Evolutionary conservation across 192 early-diverging fungal species (phyloP).

Genomic region (Radiomyces spectabilis): DNA sequence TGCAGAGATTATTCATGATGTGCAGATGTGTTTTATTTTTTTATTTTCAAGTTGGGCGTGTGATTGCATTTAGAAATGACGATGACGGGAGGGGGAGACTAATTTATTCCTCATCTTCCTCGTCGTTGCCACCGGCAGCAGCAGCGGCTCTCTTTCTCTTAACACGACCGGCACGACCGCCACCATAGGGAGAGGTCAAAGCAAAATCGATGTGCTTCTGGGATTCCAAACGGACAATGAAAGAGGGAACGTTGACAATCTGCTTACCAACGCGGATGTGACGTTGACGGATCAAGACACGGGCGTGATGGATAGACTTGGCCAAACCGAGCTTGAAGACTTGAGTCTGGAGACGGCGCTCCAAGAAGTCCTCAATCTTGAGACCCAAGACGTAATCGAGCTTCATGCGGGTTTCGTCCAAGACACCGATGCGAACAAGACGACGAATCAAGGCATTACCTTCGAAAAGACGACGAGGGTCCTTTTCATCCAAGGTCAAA

Average conservation of each 20-base stretch:
- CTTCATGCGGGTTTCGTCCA: constrained; percentile 95
- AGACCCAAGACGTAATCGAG: constrained; percentile 97
- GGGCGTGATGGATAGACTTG: constrained; percentile 98
- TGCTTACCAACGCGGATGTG: constrained; percentile 99
- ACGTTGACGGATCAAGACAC: constrained; percentile 95
- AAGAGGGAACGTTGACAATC: constrained; percentile 93
- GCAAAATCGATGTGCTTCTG: constrained; percentile 54
- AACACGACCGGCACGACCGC: constrained; percentile 93
- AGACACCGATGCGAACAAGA: constrained; percentile 95
- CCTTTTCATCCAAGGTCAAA: constrained; percentile 90
- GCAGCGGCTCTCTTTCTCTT: constrained; percentile 86
- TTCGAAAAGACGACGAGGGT: constrained; percentile 95
- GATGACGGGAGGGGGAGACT: too few relatives aligned
- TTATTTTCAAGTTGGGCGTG: too few relatives aligned
- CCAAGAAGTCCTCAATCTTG: constrained; percentile 97
- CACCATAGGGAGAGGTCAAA: constrained; percentile 82
- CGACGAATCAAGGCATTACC: constrained; percentile 98
- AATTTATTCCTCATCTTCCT: constrained; percentile 53
- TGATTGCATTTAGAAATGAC: too few relatives aligned
- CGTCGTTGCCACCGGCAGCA: constrained; percentile 52
- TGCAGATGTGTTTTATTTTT: too few relatives aligned
- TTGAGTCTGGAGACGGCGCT: constrained; percentile 97
- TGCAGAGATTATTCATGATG: too few relatives aligned
- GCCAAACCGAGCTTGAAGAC: constrained; percentile 96
- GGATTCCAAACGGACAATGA: constrained; percentile 81